phyloP scores from a whole-genome alignment of 1,139 yeast species.

The Pichia sorboxylosa region DNA sequence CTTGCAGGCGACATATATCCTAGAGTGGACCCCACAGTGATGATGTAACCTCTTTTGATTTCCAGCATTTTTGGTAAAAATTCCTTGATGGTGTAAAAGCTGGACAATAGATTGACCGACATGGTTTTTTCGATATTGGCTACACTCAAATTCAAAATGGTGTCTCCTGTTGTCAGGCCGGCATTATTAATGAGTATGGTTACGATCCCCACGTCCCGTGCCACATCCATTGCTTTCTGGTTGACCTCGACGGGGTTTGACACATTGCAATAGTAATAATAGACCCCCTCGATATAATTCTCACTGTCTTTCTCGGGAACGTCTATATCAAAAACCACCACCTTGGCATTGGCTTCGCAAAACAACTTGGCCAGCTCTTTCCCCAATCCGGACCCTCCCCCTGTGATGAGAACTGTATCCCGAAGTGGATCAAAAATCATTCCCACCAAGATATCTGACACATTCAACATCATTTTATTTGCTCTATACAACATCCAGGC shows the following conservation, averaged over 20 bases:
- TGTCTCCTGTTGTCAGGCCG: constrained; percentile 53
- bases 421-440: constrained; percentile 35
- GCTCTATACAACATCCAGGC: constrained; percentile 15
- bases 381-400: constrained; percentile 75
- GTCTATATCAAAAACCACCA: constrained; percentile 53
- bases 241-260: constrained; percentile 36
- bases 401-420: constrained; percentile 68
- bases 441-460: constrained; percentile 35
- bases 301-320: constrained; percentile 26
- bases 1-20: constrained; percentile 81
- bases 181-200: constrained; percentile 75
- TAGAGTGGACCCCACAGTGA: constrained; percentile 71
- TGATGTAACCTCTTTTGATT: constrained; percentile 58
- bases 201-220: constrained; percentile 42
- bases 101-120: constrained; percentile 55
- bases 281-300: constrained; percentile 30
- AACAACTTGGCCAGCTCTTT: constrained; percentile 42
- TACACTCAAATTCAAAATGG: constrained; percentile 40
- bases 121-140: constrained; percentile 52
- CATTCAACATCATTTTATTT: constrained; percentile 25
- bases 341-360: constrained; percentile 30
- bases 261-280: constrained; percentile 60
- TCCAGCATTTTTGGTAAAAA: constrained; percentile 64
- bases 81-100: constrained; percentile 56
- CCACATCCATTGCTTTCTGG: constrained; percentile 29